Evolutionary conservation across 116 monocot genomes (phyloP).

Genomic region (Zostera marina): DNA sequence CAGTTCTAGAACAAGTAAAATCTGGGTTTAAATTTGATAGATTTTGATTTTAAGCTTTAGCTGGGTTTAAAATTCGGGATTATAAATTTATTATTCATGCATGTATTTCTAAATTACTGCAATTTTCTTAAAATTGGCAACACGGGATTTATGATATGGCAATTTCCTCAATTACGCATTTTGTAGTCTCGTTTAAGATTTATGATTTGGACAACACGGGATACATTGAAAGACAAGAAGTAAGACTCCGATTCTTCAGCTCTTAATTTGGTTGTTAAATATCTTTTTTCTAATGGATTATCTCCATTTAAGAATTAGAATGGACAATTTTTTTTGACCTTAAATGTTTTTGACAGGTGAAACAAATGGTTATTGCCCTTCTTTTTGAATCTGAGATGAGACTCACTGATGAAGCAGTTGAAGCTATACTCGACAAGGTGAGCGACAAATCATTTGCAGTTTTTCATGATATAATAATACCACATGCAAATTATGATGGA

Average conservation of each 20-base stretch:
- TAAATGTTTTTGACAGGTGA: conserved; percentile 20
- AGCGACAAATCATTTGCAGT: not conserved
- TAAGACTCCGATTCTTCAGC: not conserved
- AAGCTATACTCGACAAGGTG: conserved; percentile 68
- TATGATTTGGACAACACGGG: conserved; percentile 15
- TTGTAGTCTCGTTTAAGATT: conserved; percentile 14
- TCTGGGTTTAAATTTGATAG: too few relatives aligned
- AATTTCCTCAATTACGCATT: not conserved
- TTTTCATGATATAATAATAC: too few relatives aligned
- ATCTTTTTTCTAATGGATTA: not conserved
- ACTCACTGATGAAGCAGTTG: conserved; percentile 52
- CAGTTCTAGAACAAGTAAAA: too few relatives aligned
- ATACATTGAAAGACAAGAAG: conserved; percentile 12
- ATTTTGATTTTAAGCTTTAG: too few relatives aligned
- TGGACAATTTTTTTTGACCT: not conserved
- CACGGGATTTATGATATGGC: not conserved
- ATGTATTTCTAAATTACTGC: not conserved
- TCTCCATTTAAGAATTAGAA: not conserved
- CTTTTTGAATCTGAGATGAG: conserved; percentile 46
- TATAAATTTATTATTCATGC: too few relatives aligned
- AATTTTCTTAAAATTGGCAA: not conserved
- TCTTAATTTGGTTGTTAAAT: not conserved
- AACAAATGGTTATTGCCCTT: conserved; percentile 68
- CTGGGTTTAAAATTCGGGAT: too few relatives aligned
- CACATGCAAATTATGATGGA: too few relatives aligned